Evolutionary conservation across 1,139 yeast genomes (phyloP), one percentile per base, ranked within the genome.

Genomic region (Kluyveromyces sp.): DNA sequence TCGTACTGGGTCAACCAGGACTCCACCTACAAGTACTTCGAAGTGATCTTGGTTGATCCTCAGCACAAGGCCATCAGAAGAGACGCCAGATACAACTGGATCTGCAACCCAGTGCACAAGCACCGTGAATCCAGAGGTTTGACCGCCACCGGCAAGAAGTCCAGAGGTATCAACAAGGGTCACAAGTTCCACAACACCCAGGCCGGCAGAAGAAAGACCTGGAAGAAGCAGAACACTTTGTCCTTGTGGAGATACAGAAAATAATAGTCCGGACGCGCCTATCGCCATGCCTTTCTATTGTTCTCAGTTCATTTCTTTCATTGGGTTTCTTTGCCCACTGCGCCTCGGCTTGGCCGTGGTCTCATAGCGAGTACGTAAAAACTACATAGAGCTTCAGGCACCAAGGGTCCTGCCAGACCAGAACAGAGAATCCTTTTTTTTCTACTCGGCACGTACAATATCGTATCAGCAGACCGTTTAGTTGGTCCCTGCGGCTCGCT

Each of bases 161-260:
- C 95, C 77, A 85, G 98, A 82, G 98, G 98, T 86, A 87, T 92
- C 83, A 87, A 88, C 95, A 92, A 89, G 85, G 98, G 98, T 71
- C 98, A 92, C 89, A 78, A 79, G 74, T 92, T 68, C 96, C 80
- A 83, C 96, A 88, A 89, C 83, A 89, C 97, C 80, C 74, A 77
- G 67, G 88, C 96, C 66, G 97, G 94, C 72, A 89, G 96, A 79
- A 86, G 95, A 76, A 95, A 89, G 87, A 92, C 89, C 78, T 92
- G 98, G 98, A 92, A 92, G 87, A 87, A 82, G 76, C 92, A 92
- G 80, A 92, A 92, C 94, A 92, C 98, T 65, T 82, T 92, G 72
- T 84, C 95, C 65, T 78, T 92, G 77, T 92, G 98, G 97, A 87
- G 98, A 84, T 92, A 92, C 96, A 89, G 98, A 83, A 80, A 85